Base-by-base conservation (phyloP, 1,284 basidiomycete genomes). In the Hymenochaete sp. region DNA sequence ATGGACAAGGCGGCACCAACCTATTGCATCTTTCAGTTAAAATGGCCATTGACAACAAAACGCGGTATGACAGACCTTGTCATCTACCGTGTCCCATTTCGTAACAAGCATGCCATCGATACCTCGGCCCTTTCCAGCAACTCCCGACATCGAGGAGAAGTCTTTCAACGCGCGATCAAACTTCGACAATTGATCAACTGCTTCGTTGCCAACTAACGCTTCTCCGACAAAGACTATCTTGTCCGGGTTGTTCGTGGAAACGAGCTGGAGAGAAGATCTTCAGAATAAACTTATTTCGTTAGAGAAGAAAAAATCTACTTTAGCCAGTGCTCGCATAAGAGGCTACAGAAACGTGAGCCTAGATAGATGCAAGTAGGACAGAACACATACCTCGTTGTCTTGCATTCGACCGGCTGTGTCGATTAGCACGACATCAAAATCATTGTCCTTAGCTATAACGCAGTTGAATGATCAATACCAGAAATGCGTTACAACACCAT, bases 361-460 rank as follows among this genome's bases (percentile, higher is more conserved):
- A 25, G 25, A 37, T 27, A 13, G 5, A 35, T 6, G 8, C 13
- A n/a, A 35, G 32, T 16, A 35, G 14, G 5, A 8, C 32, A n/a
- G 13, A 16, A 5, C 37, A 46, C 71, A 27, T 56, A 85, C 84
- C 74, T 97, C 93, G 59, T 97, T 98, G 64, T 97, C 93, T 63
- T 98, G 93, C 93, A 97, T 96, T 46, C 93, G 76, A 1, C 93
- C 93, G n/a, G 93, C 93, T 1, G 93, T 97, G 63, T 98, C 93
- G 57, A 97, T 89, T 32, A 98, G 70, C 5, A 98, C 92, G 16
- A 96, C 91, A 59, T 97, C 93, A 59, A 93, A 96, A 50, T 80
- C 77, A 52, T 87, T 82, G 53, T 92, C 85, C 54, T 80, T 82
- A 27, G 79, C 91, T 93, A 58, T 28, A 31, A 3, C 1, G 38